Conservation (phyloP, 495 filamentous ascomycete genomes). For the Annulohypoxylon moriforme region DNA sequence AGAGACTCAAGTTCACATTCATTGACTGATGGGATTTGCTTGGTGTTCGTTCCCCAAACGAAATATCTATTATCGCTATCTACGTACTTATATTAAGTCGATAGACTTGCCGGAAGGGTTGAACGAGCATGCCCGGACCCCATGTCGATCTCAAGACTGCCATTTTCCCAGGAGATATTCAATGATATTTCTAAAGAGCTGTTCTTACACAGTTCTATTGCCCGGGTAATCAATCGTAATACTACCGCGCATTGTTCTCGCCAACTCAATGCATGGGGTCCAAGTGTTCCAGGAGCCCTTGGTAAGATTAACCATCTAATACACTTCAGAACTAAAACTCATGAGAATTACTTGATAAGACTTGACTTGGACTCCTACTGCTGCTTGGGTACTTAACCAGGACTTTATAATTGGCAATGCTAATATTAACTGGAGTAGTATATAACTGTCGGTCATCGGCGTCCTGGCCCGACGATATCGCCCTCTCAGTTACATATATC, state of each 20-base stretch:
- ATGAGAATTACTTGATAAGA: no score
- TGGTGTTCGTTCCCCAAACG: slow-evolving; percentile 1
- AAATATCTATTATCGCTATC: neutral
- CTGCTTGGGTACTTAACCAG: no score
- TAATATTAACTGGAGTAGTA: neutral
- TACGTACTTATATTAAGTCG: neutral
- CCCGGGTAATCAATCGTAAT: slow-evolving; percentile 1
- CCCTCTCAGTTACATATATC: slow-evolving; percentile 4
- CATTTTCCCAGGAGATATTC: slow-evolving; percentile 1
- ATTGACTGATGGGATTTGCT: slow-evolving; percentile 5
- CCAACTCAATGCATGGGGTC: slow-evolving; percentile 14
- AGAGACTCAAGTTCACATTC: neutral
- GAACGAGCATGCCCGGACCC: neutral
- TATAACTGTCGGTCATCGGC: slow-evolving; percentile 17
- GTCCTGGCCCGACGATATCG: slow-evolving; percentile 6
- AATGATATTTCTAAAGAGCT: neutral
- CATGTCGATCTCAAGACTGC: neutral
- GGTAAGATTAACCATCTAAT: neutral
- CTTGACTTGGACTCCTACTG: no score
- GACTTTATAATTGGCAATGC: neutral
- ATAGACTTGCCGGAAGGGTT: slow-evolving; percentile 2
- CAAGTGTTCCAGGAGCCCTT: slow-evolving; percentile 1
- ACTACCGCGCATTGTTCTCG: slow-evolving; percentile 2
- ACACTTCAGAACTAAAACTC: no score
- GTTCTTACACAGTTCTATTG: slow-evolving; percentile 9